Evolutionary conservation across 345 rosid species (phyloP), one percentile per base, ranked within the genome.

Genomic region (Acer negundo): DNA sequence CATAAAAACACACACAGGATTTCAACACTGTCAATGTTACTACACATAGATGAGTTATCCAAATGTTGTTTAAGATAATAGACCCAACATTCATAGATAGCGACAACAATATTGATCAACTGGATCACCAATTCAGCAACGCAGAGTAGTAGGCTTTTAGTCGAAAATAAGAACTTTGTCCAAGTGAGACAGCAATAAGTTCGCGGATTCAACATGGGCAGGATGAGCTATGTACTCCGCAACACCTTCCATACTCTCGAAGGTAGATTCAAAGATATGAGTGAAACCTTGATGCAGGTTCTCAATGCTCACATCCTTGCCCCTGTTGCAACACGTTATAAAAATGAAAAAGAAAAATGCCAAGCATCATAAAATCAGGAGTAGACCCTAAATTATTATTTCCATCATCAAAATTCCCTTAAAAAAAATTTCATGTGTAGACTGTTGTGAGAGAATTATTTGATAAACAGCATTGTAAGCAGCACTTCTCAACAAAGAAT

Each of bases 231-330:
- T 3, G 72, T 95, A 95, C 80, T 93, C 95, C 0, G 91, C 90
- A 63, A 93, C 35, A 19, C 84, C 97, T 71, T 89, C 91, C 0
- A 79, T 88, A 78, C 89, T 90, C 82, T 93, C 98, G 65, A 95
- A 95, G 6, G 88, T 87, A 24, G 94, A 88, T 73, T 87, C 89
- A 58, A 95, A 93, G 55, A 95, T 67, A 68, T 95, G 98, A 3
- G 95, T 93, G 88, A 84, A 95, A 13, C 95, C 97, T 78, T 87
- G 97, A 65, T 93, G 93, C 87, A 88, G 8, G 75, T 93, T 93
- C 91, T 91, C 95, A 49, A 75, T 47, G 79, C 98, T 91, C 84
- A 94, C 90, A 86, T 92, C 93, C 58, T 75, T 85, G 9, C 96
- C 97, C 98, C 97, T 92, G 83, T 35, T 19, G 70, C 67, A 72